A percentile compares a stretch with the other conserved stretches of the same genome.
phyloP scores from a whole-genome alignment of 805 yeast genomes.

The Candida nonsorbophila region DNA sequence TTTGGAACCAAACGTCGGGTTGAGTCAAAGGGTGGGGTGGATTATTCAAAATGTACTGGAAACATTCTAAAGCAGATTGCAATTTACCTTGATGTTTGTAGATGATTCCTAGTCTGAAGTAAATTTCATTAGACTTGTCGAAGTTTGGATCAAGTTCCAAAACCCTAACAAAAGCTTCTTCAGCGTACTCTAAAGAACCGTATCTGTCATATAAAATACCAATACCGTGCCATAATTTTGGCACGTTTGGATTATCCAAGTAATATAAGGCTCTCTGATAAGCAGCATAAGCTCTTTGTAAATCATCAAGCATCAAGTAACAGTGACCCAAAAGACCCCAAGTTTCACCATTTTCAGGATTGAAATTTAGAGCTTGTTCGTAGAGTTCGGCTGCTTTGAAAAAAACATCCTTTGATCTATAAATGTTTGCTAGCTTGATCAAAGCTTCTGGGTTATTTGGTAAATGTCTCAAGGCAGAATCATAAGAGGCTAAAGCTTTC shows the following conservation, averaged over 20 bases:
- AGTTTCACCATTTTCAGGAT: constrained; percentile 88
- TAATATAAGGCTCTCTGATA: constrained; percentile 94
- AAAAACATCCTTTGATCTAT: constrained; percentile 84
- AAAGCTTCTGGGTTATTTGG: constrained; percentile 84
- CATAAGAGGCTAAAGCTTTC: constrained; percentile 83
- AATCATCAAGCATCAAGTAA: constrained; percentile 91
- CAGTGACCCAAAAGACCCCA: constrained; percentile 98
- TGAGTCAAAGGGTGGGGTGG: constrained; percentile 96
- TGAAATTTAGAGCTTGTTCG: constrained; percentile 75
- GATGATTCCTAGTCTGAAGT: constrained; percentile 92
- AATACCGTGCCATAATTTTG: constrained; percentile 97
- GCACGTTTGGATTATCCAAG: constrained; percentile 88
- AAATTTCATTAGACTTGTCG: constrained; percentile 94
- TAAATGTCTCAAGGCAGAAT: constrained; percentile 77
- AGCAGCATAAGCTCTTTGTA: constrained; percentile 92
- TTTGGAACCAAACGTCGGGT: constrained; percentile 98
- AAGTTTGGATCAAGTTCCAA: constrained; percentile 93
- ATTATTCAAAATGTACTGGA: constrained; percentile 80
- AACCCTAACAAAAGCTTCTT: constrained; percentile 95
- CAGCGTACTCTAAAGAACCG: constrained; percentile 95
- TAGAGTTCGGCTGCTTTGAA: constrained; percentile 92
- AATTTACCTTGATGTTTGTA: constrained; percentile 92
- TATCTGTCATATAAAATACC: constrained; percentile 95
- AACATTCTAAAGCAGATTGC: constrained; percentile 86
- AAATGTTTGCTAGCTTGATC: constrained; percentile 81